A percentile compares a stretch with the other conserved stretches of the same genome.
These are phyloP conservation scores for Kwoniella pini DNA, from an alignment of 768 basidiomycete species.

Conservation along the genomic window DNA sequence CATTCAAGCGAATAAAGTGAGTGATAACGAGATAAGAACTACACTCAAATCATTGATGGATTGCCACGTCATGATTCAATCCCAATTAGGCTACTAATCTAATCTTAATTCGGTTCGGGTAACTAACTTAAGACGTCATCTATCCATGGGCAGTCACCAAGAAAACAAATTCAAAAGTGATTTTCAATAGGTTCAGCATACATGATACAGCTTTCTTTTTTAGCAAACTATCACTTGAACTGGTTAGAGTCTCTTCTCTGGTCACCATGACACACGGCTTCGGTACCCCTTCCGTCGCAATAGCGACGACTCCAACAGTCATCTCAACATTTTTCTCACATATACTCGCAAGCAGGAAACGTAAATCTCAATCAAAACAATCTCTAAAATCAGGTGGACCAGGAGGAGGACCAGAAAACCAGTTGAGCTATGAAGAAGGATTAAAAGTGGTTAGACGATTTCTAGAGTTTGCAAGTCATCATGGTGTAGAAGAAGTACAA, in stretches of 20 bases:
- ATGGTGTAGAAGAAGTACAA: constrained; percentile 55
- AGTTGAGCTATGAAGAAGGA: constrained; percentile 54
- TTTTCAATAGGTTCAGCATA: too few relatives aligned
- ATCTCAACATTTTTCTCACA: constrained; percentile 51
- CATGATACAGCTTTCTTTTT: too few relatives aligned
- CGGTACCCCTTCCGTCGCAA: constrained; percentile 32
- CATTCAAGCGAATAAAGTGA: neutral
- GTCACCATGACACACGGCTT: constrained; percentile 26
- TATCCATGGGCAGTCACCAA: too few relatives aligned
- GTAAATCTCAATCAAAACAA: constrained; percentile 28
- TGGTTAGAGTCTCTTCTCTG: too few relatives aligned
- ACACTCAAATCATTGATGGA: neutral
- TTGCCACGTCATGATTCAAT: constrained; percentile 11
- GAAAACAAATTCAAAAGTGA: too few relatives aligned
- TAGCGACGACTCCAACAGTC: constrained; percentile 51
- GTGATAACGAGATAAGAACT: constrained; percentile 9
- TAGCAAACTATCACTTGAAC: too few relatives aligned
- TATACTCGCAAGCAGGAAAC: constrained; percentile 35
- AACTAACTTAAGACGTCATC: too few relatives aligned
- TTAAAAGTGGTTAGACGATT: constrained; percentile 53
- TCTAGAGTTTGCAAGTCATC: constrained; percentile 51
- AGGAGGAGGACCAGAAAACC: constrained; percentile 38
- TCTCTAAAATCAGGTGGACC: constrained; percentile 38
- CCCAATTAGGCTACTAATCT: too few relatives aligned
- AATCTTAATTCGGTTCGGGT: neutral